phyloP scores from a whole-genome alignment of 768 basidiomycete genomes.

The Russula dissimulans region DNA sequence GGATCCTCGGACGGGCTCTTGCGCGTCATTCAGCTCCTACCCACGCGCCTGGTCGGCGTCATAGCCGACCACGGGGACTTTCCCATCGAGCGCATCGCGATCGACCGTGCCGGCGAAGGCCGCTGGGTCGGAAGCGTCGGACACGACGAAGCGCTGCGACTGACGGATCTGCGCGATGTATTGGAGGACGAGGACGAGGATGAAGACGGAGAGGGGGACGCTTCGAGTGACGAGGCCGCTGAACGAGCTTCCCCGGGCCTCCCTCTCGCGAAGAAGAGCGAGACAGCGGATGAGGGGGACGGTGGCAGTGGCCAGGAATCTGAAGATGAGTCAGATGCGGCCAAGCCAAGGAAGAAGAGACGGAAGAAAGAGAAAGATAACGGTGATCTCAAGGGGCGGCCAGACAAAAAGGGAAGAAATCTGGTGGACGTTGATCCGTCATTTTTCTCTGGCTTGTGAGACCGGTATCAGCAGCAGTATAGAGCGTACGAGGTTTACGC shows the following conservation, averaged over 20 bases:
- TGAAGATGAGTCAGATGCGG: conserved; percentile 24
- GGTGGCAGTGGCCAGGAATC: conserved; percentile 2
- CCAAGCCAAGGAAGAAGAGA: conserved; percentile 36
- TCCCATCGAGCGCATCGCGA: conserved; percentile 78
- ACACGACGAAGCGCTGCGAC: conserved; percentile 76
- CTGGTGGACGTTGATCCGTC: conserved; percentile 45
- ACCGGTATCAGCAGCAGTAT: not conserved
- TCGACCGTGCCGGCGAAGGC: conserved; percentile 46
- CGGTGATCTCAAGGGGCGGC: conserved; percentile 36
- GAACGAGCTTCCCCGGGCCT: conserved; percentile 5
- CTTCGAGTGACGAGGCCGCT: conserved; percentile 21
- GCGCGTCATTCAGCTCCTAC: conserved; percentile 78
- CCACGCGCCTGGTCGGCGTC: conserved; percentile 83
- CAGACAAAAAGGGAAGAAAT: conserved; percentile 53
- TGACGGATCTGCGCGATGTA: conserved; percentile 77
- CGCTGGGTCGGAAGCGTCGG: conserved; percentile 92
- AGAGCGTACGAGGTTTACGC: not conserved
- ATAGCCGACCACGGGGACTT: conserved; percentile 89
- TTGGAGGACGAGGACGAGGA: conserved; percentile 46
- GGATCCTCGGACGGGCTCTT: conserved; percentile 90
- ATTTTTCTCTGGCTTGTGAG: conserved; percentile 60
- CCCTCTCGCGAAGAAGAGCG: conserved; percentile 16
- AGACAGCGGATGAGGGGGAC: conserved; percentile 13
- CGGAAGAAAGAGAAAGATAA: conserved; percentile 49
- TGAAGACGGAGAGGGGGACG: conserved; percentile 19